Percentiles rank a stretch among this genome's conserved stretches.
Conservation (phyloP, 2,329 filamentous ascomycete species). For the Colletotrichum orchidophilum region DNA sequence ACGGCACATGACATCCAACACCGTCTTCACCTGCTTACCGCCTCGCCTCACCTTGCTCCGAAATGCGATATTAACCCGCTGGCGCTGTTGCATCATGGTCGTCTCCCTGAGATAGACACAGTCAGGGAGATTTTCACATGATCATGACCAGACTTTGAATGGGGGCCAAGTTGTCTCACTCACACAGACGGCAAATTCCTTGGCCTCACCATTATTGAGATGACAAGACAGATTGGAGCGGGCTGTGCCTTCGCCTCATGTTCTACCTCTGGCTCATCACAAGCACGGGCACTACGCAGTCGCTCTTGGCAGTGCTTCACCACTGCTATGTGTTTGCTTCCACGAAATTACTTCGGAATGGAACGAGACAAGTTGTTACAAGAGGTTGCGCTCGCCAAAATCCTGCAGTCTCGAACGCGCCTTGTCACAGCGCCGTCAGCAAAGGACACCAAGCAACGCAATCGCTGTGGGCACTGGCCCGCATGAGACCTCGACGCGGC, state of each 20-base stretch:
- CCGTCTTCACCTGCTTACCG: conserved; percentile 17
- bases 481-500: conserved; percentile 9
- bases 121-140: background rate
- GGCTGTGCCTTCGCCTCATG: conserved; percentile 16
- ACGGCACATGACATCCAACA: background rate
- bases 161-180: background rate
- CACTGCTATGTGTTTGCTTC: background rate
- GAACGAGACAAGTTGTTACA: background rate
- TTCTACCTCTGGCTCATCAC: background rate
- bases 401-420: background rate
- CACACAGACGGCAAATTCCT: background rate
- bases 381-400: conserved; percentile 8
- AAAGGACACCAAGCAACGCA: background rate
- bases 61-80: background rate
- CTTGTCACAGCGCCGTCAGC: background rate
- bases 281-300: background rate
- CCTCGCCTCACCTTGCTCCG: background rate
- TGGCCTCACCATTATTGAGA: conserved; percentile 8
- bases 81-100: conserved; percentile 6
- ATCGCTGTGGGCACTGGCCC: background rate
- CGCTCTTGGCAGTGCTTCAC: conserved; percentile 21
- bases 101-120: background rate
- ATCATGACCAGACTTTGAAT: background rate
- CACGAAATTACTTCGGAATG: background rate
- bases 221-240: conserved; percentile 14